These are phyloP conservation scores for Russula ochroleuca DNA, from an alignment of 768 basidiomycete species.

Conservation along the genomic window DNA sequence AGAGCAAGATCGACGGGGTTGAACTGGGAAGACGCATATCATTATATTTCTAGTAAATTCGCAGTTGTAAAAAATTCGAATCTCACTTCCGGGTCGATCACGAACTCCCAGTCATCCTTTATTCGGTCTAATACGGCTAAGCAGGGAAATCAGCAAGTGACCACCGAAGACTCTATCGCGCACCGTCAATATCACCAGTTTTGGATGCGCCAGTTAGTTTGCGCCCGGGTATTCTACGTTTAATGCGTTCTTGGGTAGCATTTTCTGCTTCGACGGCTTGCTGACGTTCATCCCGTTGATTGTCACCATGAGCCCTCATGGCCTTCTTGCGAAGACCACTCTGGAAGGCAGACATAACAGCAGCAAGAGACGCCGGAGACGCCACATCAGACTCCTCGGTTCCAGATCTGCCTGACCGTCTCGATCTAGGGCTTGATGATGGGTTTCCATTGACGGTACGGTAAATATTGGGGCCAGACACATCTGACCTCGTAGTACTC, in stretches of 20 bases:
- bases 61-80: background rate
- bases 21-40: constrained; percentile 50
- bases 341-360: constrained; percentile 68
- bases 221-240: constrained; percentile 60
- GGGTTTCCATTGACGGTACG: constrained; percentile 23
- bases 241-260: constrained; percentile 63
- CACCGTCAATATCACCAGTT: constrained; percentile 83
- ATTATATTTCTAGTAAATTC: constrained; percentile 9
- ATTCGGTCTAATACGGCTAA: constrained; percentile 82
- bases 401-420: constrained; percentile 6
- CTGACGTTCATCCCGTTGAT: constrained; percentile 55
- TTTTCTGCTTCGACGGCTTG: constrained; percentile 61
- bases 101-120: constrained; percentile 85
- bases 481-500: constrained; percentile 26
- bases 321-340: constrained; percentile 54
- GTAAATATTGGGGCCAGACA: constrained; percentile 17
- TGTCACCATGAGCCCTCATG: constrained; percentile 51
- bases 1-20: constrained; percentile 92
- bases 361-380: constrained; percentile 30
- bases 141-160: constrained; percentile 5
- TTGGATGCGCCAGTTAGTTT: constrained; percentile 50
- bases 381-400: constrained; percentile 23
- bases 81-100: constrained; percentile 74
- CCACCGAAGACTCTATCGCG: background rate
- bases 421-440: constrained; percentile 18